Evolutionary conservation across 2,329 filamentous ascomycete species (phyloP), one percentile per base, ranked within the genome.

Genomic region (Colletotrichum sansevieriae): DNA sequence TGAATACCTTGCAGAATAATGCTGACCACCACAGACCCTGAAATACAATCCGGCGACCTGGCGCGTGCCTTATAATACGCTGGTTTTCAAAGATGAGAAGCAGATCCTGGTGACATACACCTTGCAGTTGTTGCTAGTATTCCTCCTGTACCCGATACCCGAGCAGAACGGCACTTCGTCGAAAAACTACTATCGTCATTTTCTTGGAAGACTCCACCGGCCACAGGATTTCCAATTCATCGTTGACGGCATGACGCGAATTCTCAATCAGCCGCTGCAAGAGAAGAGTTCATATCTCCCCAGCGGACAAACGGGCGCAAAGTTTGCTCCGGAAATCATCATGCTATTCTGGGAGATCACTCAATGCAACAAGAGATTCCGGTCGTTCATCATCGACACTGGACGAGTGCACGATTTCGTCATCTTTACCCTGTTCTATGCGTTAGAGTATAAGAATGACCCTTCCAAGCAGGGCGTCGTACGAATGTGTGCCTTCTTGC

Each of bases 151-250:
- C 75, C 93, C 95, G 0, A 92, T 97, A 58, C 95, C 95, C 0
- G 94, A 97, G 77, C 86, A 88, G 64, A 85, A 88, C 15, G 87
- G 87, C 54, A 77, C 86, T 10, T 85, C 90, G 0, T 89, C 91
- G 6, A 97, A 97, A 82, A 99, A 99, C 78, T 95, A 91, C 76
- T 98, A 97, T 78, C 92, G 96, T 15, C 94, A 98, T 78, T 98
- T 97, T 73, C 88, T 97, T 35, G 93, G 96, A 35, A 89, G 95
- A 43, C 81, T 99, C 52, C 96, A 98, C 80, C 89, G 96, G 54
- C 93, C 95, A 1, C 94, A 98, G 78, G 96, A 99, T 78, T 98
- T 99, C 75, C 96, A 99, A 78, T 99, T 99, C 77, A 90, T 98
- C 25, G 93, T 97, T 11, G 95, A 98, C 76, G 95, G 95, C 56